Percentiles rank a stretch among this genome's conserved stretches.
Evolutionary conservation across 2,329 filamentous ascomycete species (phyloP).

Genomic region (Penicillium verrucosum): DNA sequence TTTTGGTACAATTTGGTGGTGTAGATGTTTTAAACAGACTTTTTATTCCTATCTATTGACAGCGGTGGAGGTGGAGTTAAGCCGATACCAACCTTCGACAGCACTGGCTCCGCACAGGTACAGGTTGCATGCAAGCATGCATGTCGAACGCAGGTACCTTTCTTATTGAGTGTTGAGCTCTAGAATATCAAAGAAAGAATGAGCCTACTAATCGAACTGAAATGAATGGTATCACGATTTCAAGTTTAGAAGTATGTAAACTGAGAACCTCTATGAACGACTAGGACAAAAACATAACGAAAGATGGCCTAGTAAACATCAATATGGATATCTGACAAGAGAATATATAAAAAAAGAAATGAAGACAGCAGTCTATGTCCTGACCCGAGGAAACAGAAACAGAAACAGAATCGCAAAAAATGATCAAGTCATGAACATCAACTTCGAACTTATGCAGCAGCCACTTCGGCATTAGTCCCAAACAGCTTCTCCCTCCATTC

Average conservation of each 20-base stretch:
- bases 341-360: background rate
- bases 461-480: slow-evolving; percentile 40
- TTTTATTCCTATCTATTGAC: background rate
- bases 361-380: background rate
- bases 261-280: background rate
- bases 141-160: background rate
- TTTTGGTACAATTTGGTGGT: background rate
- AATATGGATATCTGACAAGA: slow-evolving; percentile 11
- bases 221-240: background rate
- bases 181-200: background rate
- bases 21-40: background rate
- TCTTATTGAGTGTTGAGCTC: background rate
- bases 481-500: slow-evolving; percentile 75
- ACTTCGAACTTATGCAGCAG: slow-evolving; percentile 25
- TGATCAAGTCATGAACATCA: slow-evolving; percentile 4
- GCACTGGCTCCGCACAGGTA: background rate
- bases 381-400: background rate
- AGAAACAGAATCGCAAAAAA: background rate
- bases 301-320: background rate
- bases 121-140: background rate
- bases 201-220: background rate
- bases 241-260: background rate
- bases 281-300: background rate
- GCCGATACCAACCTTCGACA: background rate
- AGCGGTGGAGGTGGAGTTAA: background rate